phyloP scores from a whole-genome alignment of 768 basidiomycete species.

The Calocybe indica region DNA sequence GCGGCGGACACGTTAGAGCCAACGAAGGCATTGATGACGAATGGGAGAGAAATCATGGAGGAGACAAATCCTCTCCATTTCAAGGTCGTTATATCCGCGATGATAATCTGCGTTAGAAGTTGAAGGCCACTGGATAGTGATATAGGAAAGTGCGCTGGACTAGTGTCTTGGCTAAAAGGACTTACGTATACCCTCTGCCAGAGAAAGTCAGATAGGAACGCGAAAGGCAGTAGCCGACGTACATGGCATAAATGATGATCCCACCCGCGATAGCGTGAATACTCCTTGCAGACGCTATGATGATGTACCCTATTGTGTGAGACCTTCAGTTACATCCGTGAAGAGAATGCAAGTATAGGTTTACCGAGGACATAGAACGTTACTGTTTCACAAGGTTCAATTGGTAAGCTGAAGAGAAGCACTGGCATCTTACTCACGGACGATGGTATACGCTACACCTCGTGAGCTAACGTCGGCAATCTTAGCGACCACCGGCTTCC shows the following conservation, averaged over 20 bases:
- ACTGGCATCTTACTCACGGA: slow-evolving; percentile 34
- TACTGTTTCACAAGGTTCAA: slow-evolving; percentile 21
- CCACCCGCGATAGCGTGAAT: slow-evolving; percentile 44
- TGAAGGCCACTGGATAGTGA: slow-evolving; percentile 43
- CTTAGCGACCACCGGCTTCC: slow-evolving; percentile 71
- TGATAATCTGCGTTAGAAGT: slow-evolving; percentile 57
- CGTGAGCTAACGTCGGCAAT: slow-evolving; percentile 67
- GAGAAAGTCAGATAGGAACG: slow-evolving; percentile 13
- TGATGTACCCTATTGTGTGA: slow-evolving; percentile 33
- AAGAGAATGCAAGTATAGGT: slow-evolving; percentile 10
- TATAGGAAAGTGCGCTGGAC: slow-evolving; percentile 17
- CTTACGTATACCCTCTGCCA: slow-evolving; percentile 54
- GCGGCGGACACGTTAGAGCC: slow-evolving; percentile 56
- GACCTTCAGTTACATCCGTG: background rate
- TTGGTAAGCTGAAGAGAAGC: background rate
- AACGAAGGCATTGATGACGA: slow-evolving; percentile 59
- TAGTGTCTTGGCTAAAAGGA: slow-evolving; percentile 12
- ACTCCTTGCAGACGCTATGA: slow-evolving; percentile 45
- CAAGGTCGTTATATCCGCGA: slow-evolving; percentile 56
- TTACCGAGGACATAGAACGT: slow-evolving; percentile 56
- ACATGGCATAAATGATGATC: slow-evolving; percentile 54
- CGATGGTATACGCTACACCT: slow-evolving; percentile 52
- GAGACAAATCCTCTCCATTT: slow-evolving; percentile 42
- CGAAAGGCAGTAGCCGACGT: slow-evolving; percentile 14
- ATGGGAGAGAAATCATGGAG: slow-evolving; percentile 39